These are phyloP conservation scores for Amphichorda felina DNA, from an alignment of 2,329 filamentous ascomycete species.

Conservation along the genomic window DNA sequence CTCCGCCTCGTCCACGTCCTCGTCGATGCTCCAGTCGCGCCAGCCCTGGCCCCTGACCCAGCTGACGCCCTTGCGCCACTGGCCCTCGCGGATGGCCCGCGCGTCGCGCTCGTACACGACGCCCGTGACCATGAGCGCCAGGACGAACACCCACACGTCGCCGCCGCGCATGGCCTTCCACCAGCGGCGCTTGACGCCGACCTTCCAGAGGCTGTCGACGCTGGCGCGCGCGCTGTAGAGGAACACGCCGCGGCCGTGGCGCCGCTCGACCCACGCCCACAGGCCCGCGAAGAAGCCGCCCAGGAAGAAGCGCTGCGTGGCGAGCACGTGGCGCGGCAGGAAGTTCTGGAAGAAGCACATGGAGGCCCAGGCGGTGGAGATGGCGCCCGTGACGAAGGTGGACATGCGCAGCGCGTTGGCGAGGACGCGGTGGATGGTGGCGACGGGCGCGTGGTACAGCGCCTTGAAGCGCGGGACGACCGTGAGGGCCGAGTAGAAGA, in stretches of 20 bases:
- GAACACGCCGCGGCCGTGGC: conserved; percentile 55
- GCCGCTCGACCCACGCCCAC: conserved; percentile 69
- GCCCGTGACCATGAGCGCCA: conserved; percentile 67
- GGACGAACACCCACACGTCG: conserved; percentile 74
- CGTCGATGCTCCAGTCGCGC: conserved; percentile 50
- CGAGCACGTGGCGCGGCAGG: conserved; percentile 61
- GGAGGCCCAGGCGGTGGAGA: conserved; percentile 78
- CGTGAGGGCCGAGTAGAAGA: conserved; percentile 57
- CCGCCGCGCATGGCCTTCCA: conserved; percentile 76
- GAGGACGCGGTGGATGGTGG: conserved; percentile 53
- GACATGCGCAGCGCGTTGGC: conserved; percentile 62
- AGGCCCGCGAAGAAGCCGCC: conserved; percentile 76
- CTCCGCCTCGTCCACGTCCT: conserved; percentile 33
- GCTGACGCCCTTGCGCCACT: conserved; percentile 60
- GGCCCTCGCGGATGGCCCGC: conserved; percentile 51
- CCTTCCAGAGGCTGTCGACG: conserved; percentile 80
- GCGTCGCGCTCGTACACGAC: conserved; percentile 65
- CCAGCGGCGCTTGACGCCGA: conserved; percentile 81
- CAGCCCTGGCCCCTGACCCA: conserved; percentile 68
- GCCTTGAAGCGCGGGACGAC: conserved; percentile 56
- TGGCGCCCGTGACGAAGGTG: conserved; percentile 63
- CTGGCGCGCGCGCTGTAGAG: conserved; percentile 69
- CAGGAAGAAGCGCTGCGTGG: conserved; percentile 81
- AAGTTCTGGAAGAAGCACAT: conserved; percentile 80
- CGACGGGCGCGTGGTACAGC: conserved; percentile 58